Evolutionary conservation across 192 early-diverging fungal genomes (phyloP), one percentile per base, ranked within the genome.

Genomic region (Coemansia erecta): DNA sequence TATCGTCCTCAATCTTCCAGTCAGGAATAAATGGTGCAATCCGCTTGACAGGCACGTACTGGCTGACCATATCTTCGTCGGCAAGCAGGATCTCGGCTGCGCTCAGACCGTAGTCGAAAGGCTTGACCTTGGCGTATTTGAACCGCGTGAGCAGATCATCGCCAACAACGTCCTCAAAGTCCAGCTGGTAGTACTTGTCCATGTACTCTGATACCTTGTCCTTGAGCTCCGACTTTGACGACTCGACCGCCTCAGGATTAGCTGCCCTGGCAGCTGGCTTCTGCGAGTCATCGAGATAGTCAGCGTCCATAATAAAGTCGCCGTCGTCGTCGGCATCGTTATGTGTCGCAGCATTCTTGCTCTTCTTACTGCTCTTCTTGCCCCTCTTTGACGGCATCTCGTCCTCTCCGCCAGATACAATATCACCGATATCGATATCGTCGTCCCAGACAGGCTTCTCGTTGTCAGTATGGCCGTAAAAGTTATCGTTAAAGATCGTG

Each of bases 271-370:
- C 2, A 4, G 31, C 40, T 11, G 26, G 5, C 13, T 22, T 52
- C 26, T 82, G 70, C 22, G 89, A 87, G 26, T 83, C 89, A 26
- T 91, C 89, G 49, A 93, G 57, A 46, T 90, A 94, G 72, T 95
- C 94, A 0, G 90, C 93, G 62, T 94, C 92, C 93, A 95, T 97
- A 56, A 88, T 86, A 66, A 94, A 84, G 60, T 92, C 88, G 15
- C 88, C 85, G 43, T 90, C 91, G 35, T 78, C 77, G 10, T 40
- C 46, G 2, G 44, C 62, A 21, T 49, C 58, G 19, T 41, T 61
- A 9, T 21, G 42, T 8, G 39, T 24, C 11, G 54, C 58, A 40
- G n/a, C 31, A 58, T 66, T 60, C 66, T 59, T 83, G 45, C 31
- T 70, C 44, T 64, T 80, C 59, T 59, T 72, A 72, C 47, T 69